Conservation (phyloP, 371 early-diverging fungal species). For the Mortierella sp. region DNA sequence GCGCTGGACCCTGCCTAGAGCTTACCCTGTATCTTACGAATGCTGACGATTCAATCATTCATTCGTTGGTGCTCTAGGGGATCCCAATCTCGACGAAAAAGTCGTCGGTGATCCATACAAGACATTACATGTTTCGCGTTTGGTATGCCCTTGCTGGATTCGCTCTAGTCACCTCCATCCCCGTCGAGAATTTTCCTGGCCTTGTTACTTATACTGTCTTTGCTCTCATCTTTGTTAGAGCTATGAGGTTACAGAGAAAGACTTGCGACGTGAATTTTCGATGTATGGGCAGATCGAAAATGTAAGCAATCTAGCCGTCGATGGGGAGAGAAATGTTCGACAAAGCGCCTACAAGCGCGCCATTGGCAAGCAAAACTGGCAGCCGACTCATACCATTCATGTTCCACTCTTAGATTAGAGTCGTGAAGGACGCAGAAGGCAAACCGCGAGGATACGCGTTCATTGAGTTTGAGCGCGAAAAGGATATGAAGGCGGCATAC, state of each 20-base stretch:
- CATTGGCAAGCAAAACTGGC: no score
- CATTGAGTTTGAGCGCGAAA: constrained; percentile 93
- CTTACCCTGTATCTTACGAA: constrained; percentile 19
- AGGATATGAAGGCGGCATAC: constrained; percentile 91
- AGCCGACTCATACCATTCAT: neutral
- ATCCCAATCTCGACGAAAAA: constrained; percentile 74
- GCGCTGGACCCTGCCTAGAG: neutral
- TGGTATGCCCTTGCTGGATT: constrained; percentile 57
- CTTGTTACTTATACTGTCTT: neutral
- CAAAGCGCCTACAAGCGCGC: no score
- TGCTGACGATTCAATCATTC: neutral
- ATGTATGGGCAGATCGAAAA: constrained; percentile 84
- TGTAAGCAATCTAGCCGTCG: constrained; percentile 57
- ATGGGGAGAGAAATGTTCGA: neutral
- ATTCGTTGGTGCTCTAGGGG: constrained; percentile 60
- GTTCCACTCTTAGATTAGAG: constrained; percentile 65
- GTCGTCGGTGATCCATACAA: constrained; percentile 92
- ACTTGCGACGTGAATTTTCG: constrained; percentile 84
- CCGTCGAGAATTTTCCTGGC: no score
- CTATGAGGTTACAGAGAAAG: constrained; percentile 85
- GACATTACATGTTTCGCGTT: constrained; percentile 89
- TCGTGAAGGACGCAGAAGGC: constrained; percentile 73
- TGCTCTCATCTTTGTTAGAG: constrained; percentile 47
- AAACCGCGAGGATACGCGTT: constrained; percentile 95
- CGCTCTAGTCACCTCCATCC: neutral